Evolutionary conservation across 139 green algal species (phyloP), one percentile per base, ranked within the genome.

Genomic region (Chlorella sp.): DNA sequence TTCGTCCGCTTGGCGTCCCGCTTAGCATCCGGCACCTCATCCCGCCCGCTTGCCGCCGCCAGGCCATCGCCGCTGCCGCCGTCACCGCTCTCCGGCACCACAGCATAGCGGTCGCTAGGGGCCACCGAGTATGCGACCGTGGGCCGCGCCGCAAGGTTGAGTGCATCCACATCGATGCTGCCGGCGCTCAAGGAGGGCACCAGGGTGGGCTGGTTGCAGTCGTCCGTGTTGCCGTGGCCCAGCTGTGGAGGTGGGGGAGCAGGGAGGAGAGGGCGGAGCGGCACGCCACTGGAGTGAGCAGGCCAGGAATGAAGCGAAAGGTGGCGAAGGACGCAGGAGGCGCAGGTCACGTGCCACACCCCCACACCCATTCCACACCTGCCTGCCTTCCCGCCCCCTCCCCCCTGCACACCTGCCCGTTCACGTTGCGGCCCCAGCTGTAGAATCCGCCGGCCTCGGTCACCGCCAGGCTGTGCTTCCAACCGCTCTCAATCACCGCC

Each of bases 351-450:
- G n/a, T n/a, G n/a, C n/a, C n/a, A n/a, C n/a, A n/a, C 28, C 25
- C 47, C 25, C 78, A 88, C 87, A 83, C 36, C 56, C 92, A 88
- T 81, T 82, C 71, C 86, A 15, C 85, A 85, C 18, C 95, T 93
- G n/a, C n/a, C n/a, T n/a, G n/a, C n/a, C n/a, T n/a, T n/a, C n/a
- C n/a, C n/a, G n/a, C n/a, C n/a, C n/a, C n/a, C n/a, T n/a, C n/a
- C n/a, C n/a, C n/a, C n/a, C n/a, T n/a, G n/a, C n/a, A n/a, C 63
- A 98, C 93, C 93, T 98, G 96, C 0, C 95, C 96, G 34, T 96
- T 97, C 36, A 93, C 92, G 39, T 92, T 94, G 7, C 96, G 80
- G 3, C 96, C 96, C 95, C 96, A 98, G 47, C 86, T 89, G 80
- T 87, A 98, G 36, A 96, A 91, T 12, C 89, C 73, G 25, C 94